These are phyloP conservation scores for Candida sp. DNA, from an alignment of 1,139 yeast genomes.

Conservation along the genomic window DNA sequence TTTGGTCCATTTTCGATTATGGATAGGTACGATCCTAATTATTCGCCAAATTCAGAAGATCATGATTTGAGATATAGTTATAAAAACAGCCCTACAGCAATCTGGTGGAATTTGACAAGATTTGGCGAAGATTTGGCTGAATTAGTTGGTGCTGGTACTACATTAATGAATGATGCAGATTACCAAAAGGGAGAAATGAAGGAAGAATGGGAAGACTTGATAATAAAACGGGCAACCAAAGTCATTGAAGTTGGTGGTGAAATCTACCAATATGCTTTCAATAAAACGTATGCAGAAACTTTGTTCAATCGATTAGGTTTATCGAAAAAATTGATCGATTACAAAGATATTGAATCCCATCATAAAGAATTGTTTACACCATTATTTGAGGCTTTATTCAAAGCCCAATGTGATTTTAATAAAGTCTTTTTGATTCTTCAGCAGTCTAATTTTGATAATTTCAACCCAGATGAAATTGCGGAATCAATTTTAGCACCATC, in stretches of 20 bases:
- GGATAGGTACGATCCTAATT: conserved; percentile 79
- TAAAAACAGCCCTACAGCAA: conserved; percentile 75
- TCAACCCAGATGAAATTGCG: conserved; percentile 18
- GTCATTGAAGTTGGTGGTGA: conserved; percentile 64
- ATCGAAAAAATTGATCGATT: conserved; percentile 30
- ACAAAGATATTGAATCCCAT: conserved; percentile 26
- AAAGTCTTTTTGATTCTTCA: conserved; percentile 70
- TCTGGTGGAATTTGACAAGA: conserved; percentile 92
- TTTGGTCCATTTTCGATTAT: conserved; percentile 93
- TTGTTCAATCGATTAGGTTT: conserved; percentile 73
- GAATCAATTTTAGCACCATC: conserved; percentile 18
- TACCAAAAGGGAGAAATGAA: conserved; percentile 32
- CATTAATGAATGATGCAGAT: conserved; percentile 38
- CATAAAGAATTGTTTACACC: conserved; percentile 56
- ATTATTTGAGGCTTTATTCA: conserved; percentile 58
- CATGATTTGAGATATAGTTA: conserved; percentile 68
- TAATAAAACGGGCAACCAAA: conserved; percentile 61
- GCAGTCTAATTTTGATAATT: conserved; percentile 22
- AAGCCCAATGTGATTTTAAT: conserved; percentile 73
- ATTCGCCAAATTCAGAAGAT: conserved; percentile 92
- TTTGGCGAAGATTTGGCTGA: conserved; percentile 85
- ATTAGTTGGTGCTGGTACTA: conserved; percentile 67
- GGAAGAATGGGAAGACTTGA: conserved; percentile 46
- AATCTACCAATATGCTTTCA: conserved; percentile 61
- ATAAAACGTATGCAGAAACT: conserved; percentile 54